A percentile compares a stretch with the other conserved stretches of the same genome.
phyloP scores from a whole-genome alignment of 371 early-diverging fungal species.

The Circinella umbellata region DNA sequence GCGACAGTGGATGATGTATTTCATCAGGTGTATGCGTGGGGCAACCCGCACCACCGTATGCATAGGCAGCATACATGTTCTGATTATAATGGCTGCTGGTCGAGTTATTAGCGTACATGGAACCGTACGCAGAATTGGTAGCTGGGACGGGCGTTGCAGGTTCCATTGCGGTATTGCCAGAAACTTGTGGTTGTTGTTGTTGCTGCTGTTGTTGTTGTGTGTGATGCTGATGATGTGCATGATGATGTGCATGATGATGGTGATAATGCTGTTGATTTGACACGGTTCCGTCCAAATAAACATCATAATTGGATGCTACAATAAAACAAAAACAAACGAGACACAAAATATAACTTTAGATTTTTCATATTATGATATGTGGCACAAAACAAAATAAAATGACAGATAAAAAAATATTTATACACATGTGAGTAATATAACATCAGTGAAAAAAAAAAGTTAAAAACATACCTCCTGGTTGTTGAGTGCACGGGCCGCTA shows the following conservation, averaged over 20 bases:
- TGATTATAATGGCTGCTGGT: constrained; percentile 10
- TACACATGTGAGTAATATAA: neutral
- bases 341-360: neutral
- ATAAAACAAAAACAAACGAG: neutral
- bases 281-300: constrained; percentile 14
- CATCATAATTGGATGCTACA: constrained; percentile 17
- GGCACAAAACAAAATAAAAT: neutral
- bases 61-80: constrained; percentile 20
- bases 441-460: neutral
- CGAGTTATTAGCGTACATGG: constrained; percentile 15
- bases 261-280: constrained; percentile 18
- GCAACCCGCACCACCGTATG: constrained; percentile 14
- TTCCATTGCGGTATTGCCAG: constrained; percentile 12
- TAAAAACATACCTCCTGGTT: constrained; percentile 16
- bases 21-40: constrained; percentile 14
- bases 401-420: neutral
- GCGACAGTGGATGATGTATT: constrained; percentile 14
- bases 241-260: constrained; percentile 18
- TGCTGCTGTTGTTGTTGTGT: constrained; percentile 8
- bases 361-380: neutral
- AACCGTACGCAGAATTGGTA: neutral
- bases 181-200: constrained; percentile 3
- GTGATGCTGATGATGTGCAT: constrained; percentile 16
- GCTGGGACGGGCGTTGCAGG: constrained; percentile 15
- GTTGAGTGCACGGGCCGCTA: constrained; percentile 21